Conservation (phyloP, 371 early-diverging fungal species). For the Mucor piriformis region DNA sequence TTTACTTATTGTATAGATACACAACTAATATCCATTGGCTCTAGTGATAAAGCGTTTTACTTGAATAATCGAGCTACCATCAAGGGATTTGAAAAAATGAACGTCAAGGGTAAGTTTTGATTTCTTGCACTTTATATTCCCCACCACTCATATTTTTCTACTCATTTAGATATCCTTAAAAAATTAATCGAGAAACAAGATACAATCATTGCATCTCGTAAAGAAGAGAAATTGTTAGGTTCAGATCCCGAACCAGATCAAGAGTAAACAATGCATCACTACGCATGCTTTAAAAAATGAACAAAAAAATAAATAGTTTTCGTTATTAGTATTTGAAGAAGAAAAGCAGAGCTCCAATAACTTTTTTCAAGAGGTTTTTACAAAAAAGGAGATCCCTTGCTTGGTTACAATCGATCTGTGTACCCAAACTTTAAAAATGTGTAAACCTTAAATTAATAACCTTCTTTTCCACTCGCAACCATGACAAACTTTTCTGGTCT, state of each 20-base stretch:
- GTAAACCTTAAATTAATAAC: slow-evolving; percentile 2
- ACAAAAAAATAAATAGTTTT: too few species aligned
- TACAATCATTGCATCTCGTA: slow-evolving; percentile 9
- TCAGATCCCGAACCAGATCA: neutral
- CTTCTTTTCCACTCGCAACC: too few species aligned
- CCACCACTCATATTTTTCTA: neutral
- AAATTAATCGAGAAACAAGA: slow-evolving; percentile 20
- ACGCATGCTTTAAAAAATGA: too few species aligned
- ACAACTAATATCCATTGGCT: neutral
- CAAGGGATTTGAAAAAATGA: slow-evolving; percentile 22
- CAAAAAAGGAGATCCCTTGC: too few species aligned
- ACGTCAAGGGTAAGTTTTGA: slow-evolving; percentile 17
- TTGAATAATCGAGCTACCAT: slow-evolving; percentile 13
- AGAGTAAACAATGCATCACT: too few species aligned
- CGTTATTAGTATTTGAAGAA: too few species aligned
- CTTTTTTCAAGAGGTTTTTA: too few species aligned
- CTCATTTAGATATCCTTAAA: slow-evolving; percentile 10
- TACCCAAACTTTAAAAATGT: too few species aligned
- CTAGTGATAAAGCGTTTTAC: slow-evolving; percentile 12
- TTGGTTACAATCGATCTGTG: too few species aligned
- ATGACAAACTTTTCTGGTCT: slow-evolving; percentile 15
- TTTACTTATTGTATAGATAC: neutral
- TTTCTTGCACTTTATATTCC: too few species aligned
- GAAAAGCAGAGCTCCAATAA: too few species aligned
- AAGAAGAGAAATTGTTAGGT: neutral